These are phyloP conservation scores for Taphrina communis DNA, from an alignment of 1,139 yeast genomes.

Conservation along the genomic window DNA sequence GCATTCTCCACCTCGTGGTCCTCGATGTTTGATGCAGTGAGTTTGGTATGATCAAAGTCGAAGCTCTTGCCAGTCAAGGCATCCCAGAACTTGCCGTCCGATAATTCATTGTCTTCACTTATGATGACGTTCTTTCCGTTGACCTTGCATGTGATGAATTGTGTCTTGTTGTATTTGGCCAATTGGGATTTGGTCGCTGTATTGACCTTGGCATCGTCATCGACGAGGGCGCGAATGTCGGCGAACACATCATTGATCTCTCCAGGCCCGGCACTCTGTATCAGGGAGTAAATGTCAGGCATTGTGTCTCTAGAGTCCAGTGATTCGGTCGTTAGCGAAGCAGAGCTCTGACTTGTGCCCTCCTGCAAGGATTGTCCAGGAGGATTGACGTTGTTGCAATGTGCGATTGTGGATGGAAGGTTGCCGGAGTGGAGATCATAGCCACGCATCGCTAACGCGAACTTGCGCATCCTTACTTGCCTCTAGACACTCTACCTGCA, in stretches of 20 bases:
- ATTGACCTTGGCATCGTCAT: constrained; percentile 50
- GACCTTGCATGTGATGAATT: constrained; percentile 55
- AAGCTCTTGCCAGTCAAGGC: constrained; percentile 59
- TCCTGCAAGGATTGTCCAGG: too few species aligned
- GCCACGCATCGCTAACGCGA: neutral
- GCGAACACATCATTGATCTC: constrained; percentile 46
- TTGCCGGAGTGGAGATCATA: constrained; percentile 1
- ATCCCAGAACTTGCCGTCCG: constrained; percentile 58
- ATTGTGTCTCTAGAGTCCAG: neutral
- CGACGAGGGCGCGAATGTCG: constrained; percentile 53
- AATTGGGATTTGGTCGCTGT: constrained; percentile 52
- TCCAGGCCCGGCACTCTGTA: constrained; percentile 40
- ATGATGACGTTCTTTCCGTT: constrained; percentile 53
- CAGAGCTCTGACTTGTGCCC: too few species aligned
- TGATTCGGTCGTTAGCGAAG: too few species aligned
- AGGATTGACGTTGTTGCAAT: neutral
- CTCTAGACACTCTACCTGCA: neutral
- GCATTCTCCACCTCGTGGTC: constrained; percentile 12
- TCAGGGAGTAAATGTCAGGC: constrained; percentile 31
- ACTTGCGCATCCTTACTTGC: neutral
- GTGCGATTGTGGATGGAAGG: too few species aligned
- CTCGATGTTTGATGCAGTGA: constrained; percentile 43
- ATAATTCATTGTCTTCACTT: constrained; percentile 58
- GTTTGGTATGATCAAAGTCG: constrained; percentile 64
- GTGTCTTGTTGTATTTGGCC: constrained; percentile 56